These are phyloP conservation scores for Cetradonia linearis DNA, from an alignment of 495 filamentous ascomycete genomes.

Conservation along the genomic window DNA sequence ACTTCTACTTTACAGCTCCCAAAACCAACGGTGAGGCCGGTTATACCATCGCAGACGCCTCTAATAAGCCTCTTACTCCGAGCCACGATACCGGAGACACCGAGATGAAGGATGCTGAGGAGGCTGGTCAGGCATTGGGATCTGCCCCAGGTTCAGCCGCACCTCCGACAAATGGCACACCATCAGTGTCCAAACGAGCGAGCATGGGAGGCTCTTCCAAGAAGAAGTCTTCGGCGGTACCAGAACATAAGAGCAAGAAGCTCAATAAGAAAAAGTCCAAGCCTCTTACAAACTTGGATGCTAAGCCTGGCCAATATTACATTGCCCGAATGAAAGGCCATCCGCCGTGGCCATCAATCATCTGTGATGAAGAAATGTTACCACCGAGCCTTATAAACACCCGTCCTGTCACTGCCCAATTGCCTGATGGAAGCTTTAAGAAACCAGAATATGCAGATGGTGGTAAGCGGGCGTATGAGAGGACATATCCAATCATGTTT, in stretches of 20 bases:
- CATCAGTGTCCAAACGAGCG: conserved; percentile 38
- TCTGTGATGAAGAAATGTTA: conserved; percentile 87
- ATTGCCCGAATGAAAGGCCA: conserved; percentile 81
- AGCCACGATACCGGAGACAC: conserved; percentile 21
- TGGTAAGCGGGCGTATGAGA: conserved; percentile 68
- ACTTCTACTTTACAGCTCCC: not conserved
- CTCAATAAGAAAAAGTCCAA: conserved; percentile 75
- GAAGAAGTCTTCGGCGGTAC: conserved; percentile 60
- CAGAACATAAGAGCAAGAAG: conserved; percentile 66
- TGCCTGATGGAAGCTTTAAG: conserved; percentile 69
- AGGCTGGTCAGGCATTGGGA: conserved; percentile 25
- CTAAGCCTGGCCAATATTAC: conserved; percentile 76
- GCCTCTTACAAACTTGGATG: conserved; percentile 59
- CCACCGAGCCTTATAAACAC: conserved; percentile 57
- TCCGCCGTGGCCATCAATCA: conserved; percentile 81
- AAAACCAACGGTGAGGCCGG: conserved; percentile 17
- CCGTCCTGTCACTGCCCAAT: conserved; percentile 71
- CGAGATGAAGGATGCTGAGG: conserved; percentile 27
- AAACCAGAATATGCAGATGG: conserved; percentile 67
- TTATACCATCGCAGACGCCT: not conserved
- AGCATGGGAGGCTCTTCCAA: conserved; percentile 32
- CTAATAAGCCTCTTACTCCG: conserved; percentile 3
- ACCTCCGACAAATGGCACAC: conserved; percentile 35
- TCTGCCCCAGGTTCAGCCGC: conserved; percentile 15
- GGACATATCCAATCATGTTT: conserved; percentile 90